A percentile compares a stretch with the other conserved stretches of the same genome.
phyloP scores from a whole-genome alignment of 768 basidiomycete species.

The Lactarius akahatsu region DNA sequence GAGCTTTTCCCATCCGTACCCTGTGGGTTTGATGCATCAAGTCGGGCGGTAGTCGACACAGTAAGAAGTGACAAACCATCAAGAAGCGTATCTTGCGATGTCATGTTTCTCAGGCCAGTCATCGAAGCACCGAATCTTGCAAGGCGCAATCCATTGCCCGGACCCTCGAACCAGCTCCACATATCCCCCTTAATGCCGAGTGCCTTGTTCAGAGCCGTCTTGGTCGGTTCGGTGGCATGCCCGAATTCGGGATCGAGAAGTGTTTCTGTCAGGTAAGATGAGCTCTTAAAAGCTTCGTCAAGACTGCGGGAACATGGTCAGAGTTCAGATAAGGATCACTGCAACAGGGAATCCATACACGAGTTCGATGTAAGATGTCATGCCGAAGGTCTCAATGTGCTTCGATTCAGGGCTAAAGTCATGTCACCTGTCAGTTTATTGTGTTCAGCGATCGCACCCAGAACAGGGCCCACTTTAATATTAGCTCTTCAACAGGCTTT shows the following conservation, averaged over 20 bases:
- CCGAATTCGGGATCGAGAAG: conserved; percentile 34
- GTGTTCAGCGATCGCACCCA: not conserved
- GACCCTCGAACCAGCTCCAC: too few relatives aligned
- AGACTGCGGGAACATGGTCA: conserved; percentile 4
- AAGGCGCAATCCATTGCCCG: too few relatives aligned
- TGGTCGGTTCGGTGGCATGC: too few relatives aligned
- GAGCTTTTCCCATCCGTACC: not conserved
- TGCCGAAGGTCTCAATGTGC: not conserved
- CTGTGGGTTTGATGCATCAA: not conserved
- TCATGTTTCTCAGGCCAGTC: conserved; percentile 30
- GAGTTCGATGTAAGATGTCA: not conserved
- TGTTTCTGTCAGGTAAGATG: conserved; percentile 38
- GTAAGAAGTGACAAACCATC: not conserved
- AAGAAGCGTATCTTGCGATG: not conserved
- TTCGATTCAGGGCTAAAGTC: not conserved
- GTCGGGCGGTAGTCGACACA: too few relatives aligned
- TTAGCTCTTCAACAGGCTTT: not conserved
- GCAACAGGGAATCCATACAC: not conserved
- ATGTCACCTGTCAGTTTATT: not conserved
- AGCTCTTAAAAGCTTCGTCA: conserved; percentile 37
- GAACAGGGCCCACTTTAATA: not conserved
- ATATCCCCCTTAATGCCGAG: too few relatives aligned
- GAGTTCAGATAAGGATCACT: too few relatives aligned
- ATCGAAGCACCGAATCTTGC: conserved; percentile 33
- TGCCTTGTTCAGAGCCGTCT: too few relatives aligned